Evolutionary conservation across 2,329 filamentous ascomycete species (phyloP).

Genomic region (Epichloe scottii): DNA sequence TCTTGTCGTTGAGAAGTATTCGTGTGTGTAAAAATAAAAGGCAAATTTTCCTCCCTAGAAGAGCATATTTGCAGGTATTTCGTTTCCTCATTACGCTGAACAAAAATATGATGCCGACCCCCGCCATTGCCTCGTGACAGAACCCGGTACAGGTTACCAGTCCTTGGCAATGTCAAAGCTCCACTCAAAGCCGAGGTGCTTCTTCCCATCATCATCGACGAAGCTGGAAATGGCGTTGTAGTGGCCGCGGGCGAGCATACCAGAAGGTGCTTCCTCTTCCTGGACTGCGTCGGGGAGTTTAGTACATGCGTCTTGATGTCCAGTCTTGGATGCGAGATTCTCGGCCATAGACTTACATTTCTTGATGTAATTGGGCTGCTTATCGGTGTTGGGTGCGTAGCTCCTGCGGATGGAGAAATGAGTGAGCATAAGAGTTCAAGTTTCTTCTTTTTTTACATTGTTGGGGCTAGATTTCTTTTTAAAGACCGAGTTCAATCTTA

Average conservation of each 20-base stretch:
- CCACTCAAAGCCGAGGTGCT: constrained; percentile 89
- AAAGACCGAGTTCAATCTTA: constrained; percentile 20
- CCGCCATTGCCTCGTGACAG: background rate
- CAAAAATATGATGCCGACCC: constrained; percentile 4
- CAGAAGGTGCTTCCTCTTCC: constrained; percentile 80
- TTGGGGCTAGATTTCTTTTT: background rate
- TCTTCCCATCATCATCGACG: constrained; percentile 86
- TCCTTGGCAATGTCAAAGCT: constrained; percentile 94
- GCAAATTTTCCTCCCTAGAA: background rate
- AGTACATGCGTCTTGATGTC: background rate
- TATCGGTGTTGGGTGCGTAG: constrained; percentile 84
- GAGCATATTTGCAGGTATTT: constrained; percentile 9
- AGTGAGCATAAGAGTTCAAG: background rate
- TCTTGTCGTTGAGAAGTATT: background rate
- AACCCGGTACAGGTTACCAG: constrained; percentile 45
- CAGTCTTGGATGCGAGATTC: background rate
- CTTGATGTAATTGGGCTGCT: constrained; percentile 77
- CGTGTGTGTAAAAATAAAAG: background rate
- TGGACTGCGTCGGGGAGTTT: constrained; percentile 47
- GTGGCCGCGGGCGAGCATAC: constrained; percentile 79
- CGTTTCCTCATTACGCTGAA: constrained; percentile 11
- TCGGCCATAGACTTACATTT: constrained; percentile 54
- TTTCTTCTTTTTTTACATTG: too few relatives aligned
- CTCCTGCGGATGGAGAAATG: constrained; percentile 33
- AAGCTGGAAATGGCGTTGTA: constrained; percentile 87